Conservation (phyloP, 78 protist genomes). For the Ministeria vibrans region DNA sequence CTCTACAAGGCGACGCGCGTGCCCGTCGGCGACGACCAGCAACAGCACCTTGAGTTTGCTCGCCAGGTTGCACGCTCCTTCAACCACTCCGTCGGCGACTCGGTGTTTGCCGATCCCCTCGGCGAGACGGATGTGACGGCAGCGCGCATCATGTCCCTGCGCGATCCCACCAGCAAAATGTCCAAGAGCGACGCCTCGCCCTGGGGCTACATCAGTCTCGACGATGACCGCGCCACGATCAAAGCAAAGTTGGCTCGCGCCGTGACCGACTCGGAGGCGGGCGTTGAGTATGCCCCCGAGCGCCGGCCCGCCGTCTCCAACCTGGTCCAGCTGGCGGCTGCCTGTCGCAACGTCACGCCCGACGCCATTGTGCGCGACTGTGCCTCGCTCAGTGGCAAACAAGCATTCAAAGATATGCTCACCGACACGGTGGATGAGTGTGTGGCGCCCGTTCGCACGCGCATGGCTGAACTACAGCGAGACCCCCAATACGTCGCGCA, state of each 20-base stretch:
- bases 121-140: neutral
- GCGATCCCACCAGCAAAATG: conserved; percentile 63
- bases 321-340: too few species aligned
- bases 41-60: conserved; percentile 71
- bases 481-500: too few species aligned
- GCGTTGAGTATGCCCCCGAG: conserved; percentile 33
- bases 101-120: conserved; percentile 31
- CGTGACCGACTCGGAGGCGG: conserved; percentile 52
- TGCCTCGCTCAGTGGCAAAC: too few species aligned
- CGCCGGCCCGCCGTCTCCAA: too few species aligned
- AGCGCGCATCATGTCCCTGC: conserved; percentile 52
- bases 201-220: conserved; percentile 42
- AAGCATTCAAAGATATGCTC: too few species aligned
- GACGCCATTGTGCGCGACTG: too few species aligned
- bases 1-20: conserved; percentile 61
- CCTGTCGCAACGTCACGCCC: too few species aligned
- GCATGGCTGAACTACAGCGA: too few species aligned
- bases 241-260: conserved; percentile 41
- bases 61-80: conserved; percentile 53
- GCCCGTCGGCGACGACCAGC: conserved; percentile 84
- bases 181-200: conserved; percentile 49
- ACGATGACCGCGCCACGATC: conserved; percentile 41
- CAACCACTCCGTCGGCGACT: conserved; percentile 28
- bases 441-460: too few species aligned
- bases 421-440: too few species aligned